phyloP scores from a whole-genome alignment of 2,329 filamentous ascomycete genomes.

The Epichloe coenophiala region DNA sequence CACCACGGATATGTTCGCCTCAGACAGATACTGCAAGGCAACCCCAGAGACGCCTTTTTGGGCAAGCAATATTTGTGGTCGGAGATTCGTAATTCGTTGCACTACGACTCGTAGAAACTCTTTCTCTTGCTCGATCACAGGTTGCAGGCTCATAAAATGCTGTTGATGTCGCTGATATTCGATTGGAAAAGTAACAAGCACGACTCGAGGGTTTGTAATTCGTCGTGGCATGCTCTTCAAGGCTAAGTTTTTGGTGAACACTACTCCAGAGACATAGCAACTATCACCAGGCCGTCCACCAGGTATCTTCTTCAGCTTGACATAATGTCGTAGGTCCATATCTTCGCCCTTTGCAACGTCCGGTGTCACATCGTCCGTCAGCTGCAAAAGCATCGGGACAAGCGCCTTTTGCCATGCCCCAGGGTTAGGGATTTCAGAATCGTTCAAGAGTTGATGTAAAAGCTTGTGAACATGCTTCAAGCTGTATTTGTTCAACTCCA shows the following conservation, averaged over 20 bases:
- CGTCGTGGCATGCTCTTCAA: conserved; percentile 90
- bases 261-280: conserved; percentile 89
- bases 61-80: conserved; percentile 77
- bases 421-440: conserved; percentile 58
- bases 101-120: conserved; percentile 89
- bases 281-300: conserved; percentile 84
- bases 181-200: conserved; percentile 88
- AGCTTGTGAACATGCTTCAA: conserved; percentile 78
- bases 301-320: conserved; percentile 93
- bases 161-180: conserved; percentile 80
- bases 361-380: conserved; percentile 88
- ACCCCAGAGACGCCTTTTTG: conserved; percentile 91
- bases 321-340: conserved; percentile 94
- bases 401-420: conserved; percentile 79
- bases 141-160: conserved; percentile 96
- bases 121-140: conserved; percentile 90
- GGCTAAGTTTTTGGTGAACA: conserved; percentile 94
- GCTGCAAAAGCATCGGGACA: conserved; percentile 77
- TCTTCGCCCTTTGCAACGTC: conserved; percentile 83
- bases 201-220: conserved; percentile 70
- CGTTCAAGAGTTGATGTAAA: conserved; percentile 68
- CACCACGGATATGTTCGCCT: conserved; percentile 81
- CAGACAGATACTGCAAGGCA: conserved; percentile 74
- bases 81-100: conserved; percentile 73
- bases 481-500: conserved; percentile 79